Base-by-base conservation (phyloP, 225 moss, liverwort and hornwort species). In the Sphagnum tenellum region DNA sequence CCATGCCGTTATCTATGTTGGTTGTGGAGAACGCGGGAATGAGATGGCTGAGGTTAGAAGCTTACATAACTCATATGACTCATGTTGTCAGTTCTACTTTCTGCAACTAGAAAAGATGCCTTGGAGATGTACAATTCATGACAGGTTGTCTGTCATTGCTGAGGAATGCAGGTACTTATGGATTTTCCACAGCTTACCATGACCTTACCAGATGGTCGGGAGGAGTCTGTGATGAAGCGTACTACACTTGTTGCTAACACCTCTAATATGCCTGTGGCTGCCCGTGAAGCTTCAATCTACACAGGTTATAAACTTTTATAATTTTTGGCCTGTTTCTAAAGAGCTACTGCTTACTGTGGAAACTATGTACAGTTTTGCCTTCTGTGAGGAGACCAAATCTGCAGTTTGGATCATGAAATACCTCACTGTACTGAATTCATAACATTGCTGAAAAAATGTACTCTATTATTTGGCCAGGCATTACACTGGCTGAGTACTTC, bases 231-330 rank as follows among this genome's bases (percentile, higher is more conserved):
- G 45, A 96, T 96, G 95, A 96, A 96, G 79, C 81, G 95, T 63
- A 96, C 95, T 14, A 81, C 92, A 64, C 92, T 96, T 46, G 95
- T 96, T 50, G 95, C 95, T 45, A 96, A 96, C 76, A 96, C 95
- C 9, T 96, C 95, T 56, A 96, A 96, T 71, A 96, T 96, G 95
- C 95, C 95, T 6, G 95, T 96, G 78, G 95, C 95, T 73, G 95
- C 95, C 63, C 92, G 95, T 79, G 95, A 96, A 81, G 95, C 95
- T 69, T 96, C 95, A n/a, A 96, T 96, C 50, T 96, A 96, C 64
- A 96, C 95, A 75, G 90, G 90, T 90, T 57, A 45, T 44, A 29
- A 29, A 29, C 29, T 29, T 29, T 29, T 29, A 29, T 29, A 29
- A 29, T 29, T 29, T 29, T 29, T 1, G 29, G 29, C 29, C 29